phyloP scores from a whole-genome alignment of 805 yeast species.

The Candida morakotiae region DNA sequence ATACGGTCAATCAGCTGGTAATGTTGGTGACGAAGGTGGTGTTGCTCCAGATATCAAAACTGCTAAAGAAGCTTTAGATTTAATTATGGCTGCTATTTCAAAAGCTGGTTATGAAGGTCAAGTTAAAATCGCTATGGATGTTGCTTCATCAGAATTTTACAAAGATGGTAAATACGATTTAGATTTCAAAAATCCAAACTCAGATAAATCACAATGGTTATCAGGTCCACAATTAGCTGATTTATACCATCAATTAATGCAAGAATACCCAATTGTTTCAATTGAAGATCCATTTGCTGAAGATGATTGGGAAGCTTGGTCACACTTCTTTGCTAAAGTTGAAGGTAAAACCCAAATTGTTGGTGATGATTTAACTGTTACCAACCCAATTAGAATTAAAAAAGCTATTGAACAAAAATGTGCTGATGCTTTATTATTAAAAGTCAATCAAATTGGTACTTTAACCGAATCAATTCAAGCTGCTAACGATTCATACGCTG shows the following conservation, averaged over 20 bases:
- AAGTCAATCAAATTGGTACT: constrained; percentile 99
- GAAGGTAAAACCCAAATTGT: constrained; percentile 81
- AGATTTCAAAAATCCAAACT: constrained; percentile 96
- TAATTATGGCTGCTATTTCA: constrained; percentile 84
- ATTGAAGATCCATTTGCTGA: constrained; percentile 99
- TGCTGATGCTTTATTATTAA: constrained; percentile 89
- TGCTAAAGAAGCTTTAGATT: constrained; percentile 96
- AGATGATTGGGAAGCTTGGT: constrained; percentile 99
- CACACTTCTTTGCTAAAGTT: constrained; percentile 69
- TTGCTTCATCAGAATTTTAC: constrained; percentile 97
- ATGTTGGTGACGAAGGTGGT: constrained; percentile 99
- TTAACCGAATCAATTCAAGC: constrained; percentile 95
- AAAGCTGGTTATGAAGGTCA: constrained; percentile 93
- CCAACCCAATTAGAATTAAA: constrained; percentile 93
- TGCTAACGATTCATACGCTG: constrained; percentile 90
- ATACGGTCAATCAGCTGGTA: constrained; percentile 98
- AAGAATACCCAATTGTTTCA: constrained; percentile 95
- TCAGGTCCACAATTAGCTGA: constrained; percentile 83
- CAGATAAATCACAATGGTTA: constrained; percentile 89
- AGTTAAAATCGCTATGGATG: constrained; percentile 90
- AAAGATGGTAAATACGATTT: constrained; percentile 95
- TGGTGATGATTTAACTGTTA: constrained; percentile 97
- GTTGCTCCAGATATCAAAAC: constrained; percentile 97
- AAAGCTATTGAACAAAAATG: constrained; percentile 96
- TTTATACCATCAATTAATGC: constrained; percentile 73